Evolutionary conservation across 305 asterid genomes (phyloP), one percentile per base, ranked within the genome.

Genomic region (Ilex paraguariensis): DNA sequence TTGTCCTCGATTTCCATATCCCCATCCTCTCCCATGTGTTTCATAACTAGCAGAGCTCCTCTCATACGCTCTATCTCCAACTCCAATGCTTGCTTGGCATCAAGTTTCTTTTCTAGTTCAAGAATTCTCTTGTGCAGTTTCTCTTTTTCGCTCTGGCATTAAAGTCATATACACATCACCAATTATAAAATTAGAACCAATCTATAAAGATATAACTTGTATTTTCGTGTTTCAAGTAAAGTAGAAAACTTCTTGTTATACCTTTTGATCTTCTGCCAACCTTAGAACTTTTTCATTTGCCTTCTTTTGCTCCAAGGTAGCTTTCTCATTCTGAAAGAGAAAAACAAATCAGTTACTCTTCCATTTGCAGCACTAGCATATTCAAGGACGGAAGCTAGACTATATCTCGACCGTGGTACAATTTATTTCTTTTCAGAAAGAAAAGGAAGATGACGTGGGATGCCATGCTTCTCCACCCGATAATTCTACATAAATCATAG

Each of bases 191-290:
- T 36, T 36, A 36, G 42, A 36, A 36, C 28, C 1, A 1, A 21
- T 21, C 28, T 21, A 21, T 21, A 21, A 21, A 21, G 28, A 21
- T 21, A 21, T 21, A 21, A 21, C 28, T 21, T 21, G 28, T 21
- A 21, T 21, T 21, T 21, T 21, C 1, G 1, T 21, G 28, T 21
- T 21, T 21, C 28, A 21, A 21, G 28, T 21, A 21, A 21, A 21
- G 28, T 1, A 36, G 42, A 8, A 36, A 36, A 36, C 42, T 36
- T 49, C 0, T 1, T 49, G 14, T 11, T 1, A 49, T 67, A 82
- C 95, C 85, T 79, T 79, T 3, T 84, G 90, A 53, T 73, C 92
- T 66, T 81, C 90, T 12, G 79, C 90, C 79, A 87, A 63, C 62
- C 49, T 76, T 31, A 79, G 7, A 59, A 84, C 61, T 10, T 70